A percentile compares a stretch with the other conserved stretches of the same genome.
phyloP scores from a whole-genome alignment of 257 asterid species.

The Nicotiana otophora region DNA sequence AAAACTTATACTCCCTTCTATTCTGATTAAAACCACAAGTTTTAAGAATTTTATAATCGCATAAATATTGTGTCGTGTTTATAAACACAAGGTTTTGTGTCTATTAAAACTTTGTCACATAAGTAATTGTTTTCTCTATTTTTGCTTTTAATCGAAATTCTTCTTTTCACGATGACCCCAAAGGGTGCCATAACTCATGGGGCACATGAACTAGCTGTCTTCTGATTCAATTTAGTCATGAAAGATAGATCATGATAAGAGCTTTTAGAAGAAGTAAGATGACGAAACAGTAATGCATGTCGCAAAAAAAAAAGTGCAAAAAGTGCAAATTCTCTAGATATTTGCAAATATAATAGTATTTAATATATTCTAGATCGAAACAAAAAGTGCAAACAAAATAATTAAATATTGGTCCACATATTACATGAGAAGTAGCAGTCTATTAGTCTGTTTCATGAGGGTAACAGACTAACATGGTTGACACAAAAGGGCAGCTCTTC shows the following conservation, averaged over 20 bases:
- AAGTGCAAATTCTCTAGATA: not conserved
- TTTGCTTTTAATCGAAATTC: not conserved
- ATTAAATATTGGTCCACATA: not conserved
- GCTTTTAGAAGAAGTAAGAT: not conserved
- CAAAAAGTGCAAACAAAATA: not conserved
- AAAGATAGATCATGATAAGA: not conserved
- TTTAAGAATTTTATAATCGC: too few species aligned
- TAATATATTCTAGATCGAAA: not conserved
- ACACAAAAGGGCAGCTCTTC: not conserved
- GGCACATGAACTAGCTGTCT: not conserved
- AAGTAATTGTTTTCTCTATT: not conserved
- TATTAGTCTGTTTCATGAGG: not conserved
- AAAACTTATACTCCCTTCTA: not conserved
- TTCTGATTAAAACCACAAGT: too few species aligned
- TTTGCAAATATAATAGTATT: too few species aligned
- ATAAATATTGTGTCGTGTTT: too few species aligned
- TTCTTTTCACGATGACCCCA: not conserved
- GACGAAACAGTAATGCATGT: not conserved
- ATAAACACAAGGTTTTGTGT: too few species aligned
- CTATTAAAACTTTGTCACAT: too few species aligned
- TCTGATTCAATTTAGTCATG: not conserved
- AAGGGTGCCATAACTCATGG: not conserved
- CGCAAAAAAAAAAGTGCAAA: not conserved
- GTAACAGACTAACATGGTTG: slow-evolving; percentile 2
- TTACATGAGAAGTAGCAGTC: not conserved